Conservation (phyloP, 2,329 filamentous ascomycete species). For the Bretziella fagacearum region DNA sequence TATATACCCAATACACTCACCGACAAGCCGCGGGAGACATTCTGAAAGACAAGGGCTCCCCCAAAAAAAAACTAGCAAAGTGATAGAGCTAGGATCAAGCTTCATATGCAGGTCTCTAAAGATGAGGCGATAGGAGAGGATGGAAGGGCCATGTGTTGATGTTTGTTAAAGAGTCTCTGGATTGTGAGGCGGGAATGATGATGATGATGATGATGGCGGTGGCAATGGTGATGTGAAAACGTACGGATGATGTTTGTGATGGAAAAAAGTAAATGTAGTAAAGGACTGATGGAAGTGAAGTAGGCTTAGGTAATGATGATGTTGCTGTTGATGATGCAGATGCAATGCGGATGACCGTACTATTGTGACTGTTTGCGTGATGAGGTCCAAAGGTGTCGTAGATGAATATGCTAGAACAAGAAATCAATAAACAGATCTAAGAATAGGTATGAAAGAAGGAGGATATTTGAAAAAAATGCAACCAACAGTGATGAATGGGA, state of each 20-base stretch:
- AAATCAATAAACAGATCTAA: neutral
- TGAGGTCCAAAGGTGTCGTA: neutral
- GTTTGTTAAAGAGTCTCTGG: no score
- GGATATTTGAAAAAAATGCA: neutral
- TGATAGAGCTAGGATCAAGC: no score
- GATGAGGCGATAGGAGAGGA: no score
- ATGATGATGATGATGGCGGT: neutral
- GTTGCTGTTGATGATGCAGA: neutral
- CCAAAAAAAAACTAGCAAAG: no score
- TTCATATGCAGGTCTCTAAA: no score
- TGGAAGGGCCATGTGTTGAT: no score
- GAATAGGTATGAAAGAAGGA: neutral
- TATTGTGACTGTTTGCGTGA: neutral
- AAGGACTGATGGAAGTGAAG: neutral
- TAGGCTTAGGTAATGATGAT: neutral
- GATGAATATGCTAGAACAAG: neutral
- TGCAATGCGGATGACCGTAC: conserved; percentile 2
- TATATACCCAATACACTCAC: no score
- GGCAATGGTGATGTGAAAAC: neutral
- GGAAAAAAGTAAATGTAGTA: conserved; percentile 1
- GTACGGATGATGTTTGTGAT: neutral
- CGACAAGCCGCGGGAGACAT: no score
- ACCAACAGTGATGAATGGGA: no score
- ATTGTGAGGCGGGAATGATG: neutral
- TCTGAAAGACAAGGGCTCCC: no score